A percentile compares a stretch with the other conserved stretches of the same genome.
phyloP scores from a whole-genome alignment of 192 early-diverging fungal genomes.

The Kickxella alabastrina region DNA sequence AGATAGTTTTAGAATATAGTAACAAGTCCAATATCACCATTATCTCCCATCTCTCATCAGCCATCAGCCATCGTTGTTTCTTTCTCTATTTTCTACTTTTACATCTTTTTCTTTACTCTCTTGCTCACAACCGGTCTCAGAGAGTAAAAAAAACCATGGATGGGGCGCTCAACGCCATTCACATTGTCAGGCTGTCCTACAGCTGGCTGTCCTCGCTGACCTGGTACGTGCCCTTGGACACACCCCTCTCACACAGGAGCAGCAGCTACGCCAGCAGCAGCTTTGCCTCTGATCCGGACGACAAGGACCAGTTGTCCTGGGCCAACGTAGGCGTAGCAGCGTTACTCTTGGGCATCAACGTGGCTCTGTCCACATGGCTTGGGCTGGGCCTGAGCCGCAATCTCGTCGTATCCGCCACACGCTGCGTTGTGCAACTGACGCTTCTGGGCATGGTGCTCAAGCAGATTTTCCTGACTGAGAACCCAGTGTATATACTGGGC shows the following conservation, averaged over 20 bases:
- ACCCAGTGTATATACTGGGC: conserved; percentile 57
- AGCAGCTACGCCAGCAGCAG: background rate
- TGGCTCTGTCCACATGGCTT: conserved; percentile 56
- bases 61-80: too few relatives aligned
- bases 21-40: too few relatives aligned
- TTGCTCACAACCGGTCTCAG: too few relatives aligned
- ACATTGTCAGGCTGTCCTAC: conserved; percentile 11
- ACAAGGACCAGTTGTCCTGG: conserved; percentile 31
- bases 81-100: background rate
- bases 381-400: conserved; percentile 64
- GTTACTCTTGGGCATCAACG: conserved; percentile 56
- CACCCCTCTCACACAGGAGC: too few relatives aligned
- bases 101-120: background rate
- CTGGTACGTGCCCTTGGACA: background rate
- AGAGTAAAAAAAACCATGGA: too few relatives aligned
- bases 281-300: too few relatives aligned
- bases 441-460: conserved; percentile 68
- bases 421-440: conserved; percentile 75
- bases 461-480: conserved; percentile 62
- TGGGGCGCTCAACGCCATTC: too few relatives aligned
- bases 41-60: too few relatives aligned
- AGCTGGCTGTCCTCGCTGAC: conserved; percentile 10
- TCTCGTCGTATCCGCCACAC: conserved; percentile 62
- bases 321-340: conserved; percentile 60
- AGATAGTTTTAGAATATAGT: too few relatives aligned